Evolutionary conservation across 2,329 filamentous ascomycete genomes (phyloP), one percentile per base, ranked within the genome.

Genomic region (Aphanoascus verrucosus): DNA sequence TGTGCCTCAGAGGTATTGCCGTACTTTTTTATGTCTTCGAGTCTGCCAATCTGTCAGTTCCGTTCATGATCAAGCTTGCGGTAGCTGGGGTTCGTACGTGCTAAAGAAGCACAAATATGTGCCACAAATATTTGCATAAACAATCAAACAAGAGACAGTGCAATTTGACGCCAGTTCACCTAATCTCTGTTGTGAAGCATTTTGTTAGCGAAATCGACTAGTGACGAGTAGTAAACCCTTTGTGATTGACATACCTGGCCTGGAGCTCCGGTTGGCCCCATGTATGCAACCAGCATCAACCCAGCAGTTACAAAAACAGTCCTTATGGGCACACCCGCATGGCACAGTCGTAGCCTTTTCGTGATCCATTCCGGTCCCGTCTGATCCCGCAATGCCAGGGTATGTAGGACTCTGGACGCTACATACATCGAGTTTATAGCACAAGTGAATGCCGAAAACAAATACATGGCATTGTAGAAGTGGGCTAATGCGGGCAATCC

Each of bases 391-490:
- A 60, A 56, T 55, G 72, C 71, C 49, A 75, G 62, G 0, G 72
- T 71, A 61, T 74, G 72, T 15, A 74, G 60, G 7, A 72, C 61
- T 49, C 72, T 63, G 11, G 69, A 72, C 19, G 70, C 67, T 38
- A 69, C 65, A 59, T 74, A 74, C 31, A 74, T 62, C 7, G 67
- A 65, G 55, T 72, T 73, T 52, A 73, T 68, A 0, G 67, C 72
- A 8, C 67, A 67, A 1, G 70, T 69, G 28, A 68, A 67, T 1
- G 72, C 70, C 0, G 71, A 72, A 58, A 75, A 73, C 35, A 74
- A 65, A 60, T 70, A 73, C 55, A 74, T 70, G 1, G 67, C 71
- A 49, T 74, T 74, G 59, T 74, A 68, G 52, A 74, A 66, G 43
- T 68, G 66, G 1, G 72, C 71, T 58, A 66, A 66, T 5, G 61